Conservation (phyloP, 768 basidiomycete genomes). For the Termitomyces sp. region DNA sequence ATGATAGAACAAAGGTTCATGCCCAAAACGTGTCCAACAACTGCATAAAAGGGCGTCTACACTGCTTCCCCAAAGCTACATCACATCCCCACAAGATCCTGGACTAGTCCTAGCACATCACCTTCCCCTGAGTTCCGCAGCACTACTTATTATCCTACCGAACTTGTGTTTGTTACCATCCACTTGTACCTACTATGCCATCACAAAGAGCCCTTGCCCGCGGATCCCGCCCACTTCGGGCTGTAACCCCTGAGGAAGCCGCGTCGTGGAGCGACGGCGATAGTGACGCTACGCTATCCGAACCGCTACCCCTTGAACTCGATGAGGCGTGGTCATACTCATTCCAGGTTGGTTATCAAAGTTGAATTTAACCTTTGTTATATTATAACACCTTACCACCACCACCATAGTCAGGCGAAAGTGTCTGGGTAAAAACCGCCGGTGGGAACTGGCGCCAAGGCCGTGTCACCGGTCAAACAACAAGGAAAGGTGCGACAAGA, state of each 20-base stretch:
- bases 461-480: slow-evolving; percentile 38
- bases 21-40: slow-evolving; percentile 14
- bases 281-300: slow-evolving; percentile 24
- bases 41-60: slow-evolving; percentile 12
- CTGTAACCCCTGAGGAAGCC: slow-evolving; percentile 28
- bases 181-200: slow-evolving; percentile 8
- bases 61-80: neutral
- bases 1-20: slow-evolving; percentile 18
- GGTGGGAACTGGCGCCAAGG: slow-evolving; percentile 49
- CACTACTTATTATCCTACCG: neutral
- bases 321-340: slow-evolving; percentile 48
- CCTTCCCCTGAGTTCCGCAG: slow-evolving; percentile 2
- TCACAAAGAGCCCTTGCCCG: slow-evolving; percentile 9
- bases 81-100: neutral
- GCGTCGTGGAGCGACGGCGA: slow-evolving; percentile 29
- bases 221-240: slow-evolving; percentile 15
- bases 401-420: slow-evolving; percentile 23
- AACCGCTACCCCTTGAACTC: slow-evolving; percentile 31
- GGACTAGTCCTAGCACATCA: neutral
- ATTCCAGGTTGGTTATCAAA: slow-evolving; percentile 36
- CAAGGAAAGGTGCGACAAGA: slow-evolving; percentile 40
- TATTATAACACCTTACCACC: neutral
- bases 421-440: slow-evolving; percentile 47
- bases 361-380: too few species aligned
- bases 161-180: neutral